Base-by-base conservation (phyloP, 805 yeast species). In the Teunomyces cretensis region DNA sequence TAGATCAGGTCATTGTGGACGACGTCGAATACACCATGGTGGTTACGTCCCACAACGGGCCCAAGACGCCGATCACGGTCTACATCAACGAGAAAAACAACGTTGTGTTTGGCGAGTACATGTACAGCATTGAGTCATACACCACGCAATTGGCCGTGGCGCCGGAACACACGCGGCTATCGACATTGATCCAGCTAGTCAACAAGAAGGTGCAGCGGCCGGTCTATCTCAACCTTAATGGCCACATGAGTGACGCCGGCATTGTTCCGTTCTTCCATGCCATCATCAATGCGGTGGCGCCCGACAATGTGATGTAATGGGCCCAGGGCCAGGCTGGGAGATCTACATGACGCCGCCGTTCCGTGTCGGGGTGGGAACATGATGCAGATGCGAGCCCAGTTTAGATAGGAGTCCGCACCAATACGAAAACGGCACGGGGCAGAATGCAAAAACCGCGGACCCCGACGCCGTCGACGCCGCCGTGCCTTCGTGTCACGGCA, bases 161-260 rank as follows among this genome's bases (percentile, higher is more conserved):
- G 51, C 51, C 54, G 45, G 30, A 51, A 52, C 59, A 41, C 39
- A 52, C 49, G 43, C 53, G 42, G 24, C 49, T 46, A 12, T 48
- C 46, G 32, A 54, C 56, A 24, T 48, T 67, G 36, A 57, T 60
- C 35, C 55, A 53, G 27, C 48, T 66, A 17, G 42, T 68, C 14
- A 54, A 48, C 35, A 58, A 55, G 46, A 64, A 59, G 41, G 49
- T 49, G 31, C 40, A 47, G 9, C 48, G 58, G 30, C 73, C 73
- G 2, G 50, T 63, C 22, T 67, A 66, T 41, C 61, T 66, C 42
- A 58, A 61, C 45, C 45, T 66, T 19, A 65, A 60, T 42, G 71
- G 70, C 14, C 19, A 8, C 16, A 17, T 42, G 16, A 30, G 26
- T 13, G 49, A 46, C 22, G 19, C 30, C 22, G 33, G 33, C 22